Conservation (phyloP, 139 green algal genomes). For the Edaphochlamys debaryana region DNA sequence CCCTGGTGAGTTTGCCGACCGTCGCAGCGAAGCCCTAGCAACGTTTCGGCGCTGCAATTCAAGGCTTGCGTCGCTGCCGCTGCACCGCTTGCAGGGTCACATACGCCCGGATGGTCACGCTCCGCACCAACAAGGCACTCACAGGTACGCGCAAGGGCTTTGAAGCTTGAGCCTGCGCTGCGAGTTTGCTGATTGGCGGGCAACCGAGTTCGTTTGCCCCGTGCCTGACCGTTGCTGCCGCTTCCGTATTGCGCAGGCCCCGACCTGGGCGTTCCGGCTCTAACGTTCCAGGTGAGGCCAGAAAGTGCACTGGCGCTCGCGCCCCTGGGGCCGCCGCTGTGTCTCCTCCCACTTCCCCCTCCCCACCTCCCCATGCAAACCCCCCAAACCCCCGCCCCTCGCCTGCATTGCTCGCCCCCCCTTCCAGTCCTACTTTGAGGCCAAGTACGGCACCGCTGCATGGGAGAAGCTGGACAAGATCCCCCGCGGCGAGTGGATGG, state of each 20-base stretch:
- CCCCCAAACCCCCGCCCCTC: too few relatives aligned
- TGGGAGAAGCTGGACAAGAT: conserved; percentile 61
- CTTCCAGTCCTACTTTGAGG: conserved; percentile 58
- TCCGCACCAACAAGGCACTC: conserved; percentile 59
- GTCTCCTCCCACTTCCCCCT: too few relatives aligned
- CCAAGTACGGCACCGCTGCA: conserved; percentile 42
- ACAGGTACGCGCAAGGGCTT: too few relatives aligned
- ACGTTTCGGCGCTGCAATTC: too few relatives aligned
- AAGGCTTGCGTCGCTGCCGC: too few relatives aligned
- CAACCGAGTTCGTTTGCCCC: too few relatives aligned
- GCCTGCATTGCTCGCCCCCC: not conserved
- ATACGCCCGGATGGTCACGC: conserved; percentile 58
- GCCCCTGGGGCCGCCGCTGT: too few relatives aligned
- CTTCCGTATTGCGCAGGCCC: conserved; percentile 29
- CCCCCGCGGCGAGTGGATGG: conserved; percentile 54
- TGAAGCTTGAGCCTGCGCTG: too few relatives aligned
- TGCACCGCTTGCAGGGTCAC: conserved; percentile 21
- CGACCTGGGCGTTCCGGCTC: conserved; percentile 50
- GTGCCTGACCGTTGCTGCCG: not conserved
- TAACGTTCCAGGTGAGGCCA: conserved; percentile 46
- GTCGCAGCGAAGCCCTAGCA: too few relatives aligned
- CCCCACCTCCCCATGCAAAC: too few relatives aligned
- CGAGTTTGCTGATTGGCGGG: too few relatives aligned
- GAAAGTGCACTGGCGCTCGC: not conserved
- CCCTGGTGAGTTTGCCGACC: conserved; percentile 25